Percentiles rank a stretch among this genome's conserved stretches.
Conservation (phyloP, 225 moss, liverwort and hornwort genomes). For the Pseudoscleropodium purum region DNA sequence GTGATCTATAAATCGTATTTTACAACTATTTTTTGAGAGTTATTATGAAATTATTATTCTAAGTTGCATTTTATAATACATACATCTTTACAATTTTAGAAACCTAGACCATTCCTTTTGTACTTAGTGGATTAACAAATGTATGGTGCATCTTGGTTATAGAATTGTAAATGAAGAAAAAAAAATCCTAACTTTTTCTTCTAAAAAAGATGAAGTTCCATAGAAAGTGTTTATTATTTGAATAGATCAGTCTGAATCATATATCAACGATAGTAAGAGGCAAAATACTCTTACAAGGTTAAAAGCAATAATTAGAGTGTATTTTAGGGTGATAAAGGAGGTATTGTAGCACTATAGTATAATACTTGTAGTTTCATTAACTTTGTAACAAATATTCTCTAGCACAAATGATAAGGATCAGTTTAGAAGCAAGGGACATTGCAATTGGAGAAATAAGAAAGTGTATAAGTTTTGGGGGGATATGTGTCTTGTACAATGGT, state of each 20-base stretch:
- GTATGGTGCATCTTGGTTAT: too few species aligned
- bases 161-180: background rate
- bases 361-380: background rate
- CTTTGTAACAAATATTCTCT: background rate
- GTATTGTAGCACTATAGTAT: background rate
- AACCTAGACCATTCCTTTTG: too few species aligned
- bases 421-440: background rate
- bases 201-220: background rate
- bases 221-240: accelerated
- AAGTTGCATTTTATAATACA: too few species aligned
- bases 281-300: too few species aligned
- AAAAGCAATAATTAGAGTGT: too few species aligned
- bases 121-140: too few species aligned
- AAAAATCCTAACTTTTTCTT: background rate
- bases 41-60: too few species aligned
- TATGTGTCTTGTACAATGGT: background rate
- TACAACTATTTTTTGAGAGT: too few species aligned
- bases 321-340: background rate
- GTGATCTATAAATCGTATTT: too few species aligned
- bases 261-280: background rate
- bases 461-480: too few species aligned
- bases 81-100: too few species aligned
- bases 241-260: too few species aligned
- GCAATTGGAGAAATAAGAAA: background rate
- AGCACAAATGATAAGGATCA: background rate